Conservation (phyloP, 495 filamentous ascomycete genomes). For the Hypoxylon trugodes region DNA sequence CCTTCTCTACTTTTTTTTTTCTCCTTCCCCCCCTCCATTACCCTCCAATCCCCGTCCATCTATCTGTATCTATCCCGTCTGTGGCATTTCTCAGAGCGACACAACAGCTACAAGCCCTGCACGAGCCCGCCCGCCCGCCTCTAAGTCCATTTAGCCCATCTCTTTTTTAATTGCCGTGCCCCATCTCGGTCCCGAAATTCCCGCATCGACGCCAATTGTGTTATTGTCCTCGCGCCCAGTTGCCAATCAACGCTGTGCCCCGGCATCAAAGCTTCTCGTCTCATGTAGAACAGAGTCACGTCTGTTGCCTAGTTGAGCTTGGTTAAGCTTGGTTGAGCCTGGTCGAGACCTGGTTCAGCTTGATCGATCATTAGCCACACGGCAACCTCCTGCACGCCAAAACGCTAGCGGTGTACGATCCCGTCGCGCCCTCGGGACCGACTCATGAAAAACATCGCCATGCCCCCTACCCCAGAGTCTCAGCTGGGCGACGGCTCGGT, state of each 20-base stretch:
- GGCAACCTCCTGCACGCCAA: conserved; percentile 24
- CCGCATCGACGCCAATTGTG: conserved; percentile 35
- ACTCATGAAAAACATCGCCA: conserved; percentile 36
- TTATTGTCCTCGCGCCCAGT: conserved; percentile 8
- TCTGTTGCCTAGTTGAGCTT: conserved; percentile 37
- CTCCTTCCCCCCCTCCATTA: background rate
- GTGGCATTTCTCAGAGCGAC: conserved; percentile 31
- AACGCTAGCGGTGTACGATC: conserved; percentile 34
- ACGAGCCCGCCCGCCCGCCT: conserved; percentile 26
- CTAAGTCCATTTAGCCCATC: background rate
- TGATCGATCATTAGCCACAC: conserved; percentile 24
- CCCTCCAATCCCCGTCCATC: conserved; percentile 5
- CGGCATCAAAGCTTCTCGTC: conserved; percentile 33
- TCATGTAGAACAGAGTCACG: conserved; percentile 40
- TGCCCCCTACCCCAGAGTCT: conserved; percentile 47
- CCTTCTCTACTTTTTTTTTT: background rate
- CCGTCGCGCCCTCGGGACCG: conserved; percentile 42
- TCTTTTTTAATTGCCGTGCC: conserved; percentile 1
- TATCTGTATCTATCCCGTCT: too few relatives aligned
- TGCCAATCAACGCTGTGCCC: conserved; percentile 40
- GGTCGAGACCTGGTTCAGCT: conserved; percentile 33
- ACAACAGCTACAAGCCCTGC: conserved; percentile 33
- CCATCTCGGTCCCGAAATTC: conserved; percentile 41
- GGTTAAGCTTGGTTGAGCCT: too few relatives aligned
- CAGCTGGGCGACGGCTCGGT: conserved; percentile 42